These are phyloP conservation scores for Clonostachys rosea DNA, from an alignment of 2,329 filamentous ascomycete genomes.

Conservation along the genomic window DNA sequence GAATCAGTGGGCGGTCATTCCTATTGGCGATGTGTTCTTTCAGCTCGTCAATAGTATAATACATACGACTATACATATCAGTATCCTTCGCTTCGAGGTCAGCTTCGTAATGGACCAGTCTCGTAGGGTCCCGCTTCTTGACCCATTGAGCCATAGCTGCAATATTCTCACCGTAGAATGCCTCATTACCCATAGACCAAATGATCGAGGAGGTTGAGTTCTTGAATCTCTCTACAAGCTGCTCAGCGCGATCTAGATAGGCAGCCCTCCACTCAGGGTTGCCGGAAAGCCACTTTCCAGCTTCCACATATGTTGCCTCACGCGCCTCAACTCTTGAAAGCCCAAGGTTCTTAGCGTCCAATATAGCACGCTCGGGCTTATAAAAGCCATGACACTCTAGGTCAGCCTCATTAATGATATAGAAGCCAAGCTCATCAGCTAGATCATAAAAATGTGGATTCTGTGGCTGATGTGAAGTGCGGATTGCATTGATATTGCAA, in stretches of 20 bases:
- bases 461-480: slow-evolving; percentile 51
- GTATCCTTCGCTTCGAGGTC: slow-evolving; percentile 52
- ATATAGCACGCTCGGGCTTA: slow-evolving; percentile 20
- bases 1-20: slow-evolving; percentile 51
- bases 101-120: slow-evolving; percentile 63
- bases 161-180: slow-evolving; percentile 66
- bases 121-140: slow-evolving; percentile 48
- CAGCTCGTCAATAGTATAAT: slow-evolving; percentile 40
- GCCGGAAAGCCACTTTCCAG: slow-evolving; percentile 49
- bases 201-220: slow-evolving; percentile 63
- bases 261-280: slow-evolving; percentile 58
- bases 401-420: slow-evolving; percentile 55
- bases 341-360: slow-evolving; percentile 4
- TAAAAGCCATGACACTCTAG: slow-evolving; percentile 49
- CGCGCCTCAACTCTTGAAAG: slow-evolving; percentile 1
- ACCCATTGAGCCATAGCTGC: slow-evolving; percentile 63
- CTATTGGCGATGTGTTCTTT: neutral
- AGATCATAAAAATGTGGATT: no score
- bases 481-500: slow-evolving; percentile 68
- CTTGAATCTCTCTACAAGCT: slow-evolving; percentile 56
- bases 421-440: slow-evolving; percentile 15
- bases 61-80: slow-evolving; percentile 65
- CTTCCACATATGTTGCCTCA: slow-evolving; percentile 5
- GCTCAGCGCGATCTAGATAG: slow-evolving; percentile 62
- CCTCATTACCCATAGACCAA: slow-evolving; percentile 70